Conservation (phyloP, 768 basidiomycete species). For the Fistulinella prunicolor region DNA sequence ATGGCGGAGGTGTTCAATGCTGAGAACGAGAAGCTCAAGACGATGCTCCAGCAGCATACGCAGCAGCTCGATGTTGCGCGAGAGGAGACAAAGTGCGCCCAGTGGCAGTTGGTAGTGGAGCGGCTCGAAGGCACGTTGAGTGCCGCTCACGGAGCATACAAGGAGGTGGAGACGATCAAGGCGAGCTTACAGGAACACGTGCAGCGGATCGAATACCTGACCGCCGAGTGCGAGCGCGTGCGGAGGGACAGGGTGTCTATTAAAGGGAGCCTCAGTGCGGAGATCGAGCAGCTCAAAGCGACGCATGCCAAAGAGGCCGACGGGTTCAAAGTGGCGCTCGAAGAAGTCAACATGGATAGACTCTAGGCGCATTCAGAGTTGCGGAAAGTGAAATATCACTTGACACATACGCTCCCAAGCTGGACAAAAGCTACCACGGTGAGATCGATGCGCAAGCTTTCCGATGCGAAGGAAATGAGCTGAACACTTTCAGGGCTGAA, state of each 20-base stretch:
- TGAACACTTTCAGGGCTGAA: slow-evolving; percentile 11
- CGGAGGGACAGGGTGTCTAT: slow-evolving; percentile 23
- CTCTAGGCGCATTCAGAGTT: slow-evolving; percentile 21
- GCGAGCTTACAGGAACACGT: slow-evolving; percentile 17
- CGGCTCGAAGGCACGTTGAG: slow-evolving; percentile 14
- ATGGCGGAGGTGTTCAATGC: slow-evolving; percentile 15
- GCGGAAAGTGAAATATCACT: slow-evolving; percentile 17
- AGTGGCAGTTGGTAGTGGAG: slow-evolving; percentile 9
- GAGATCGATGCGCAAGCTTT: slow-evolving; percentile 21
- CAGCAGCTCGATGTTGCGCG: slow-evolving; percentile 10
- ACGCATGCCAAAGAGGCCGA: slow-evolving; percentile 15
- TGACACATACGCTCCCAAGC: slow-evolving; percentile 13
- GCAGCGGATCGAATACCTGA: slow-evolving; percentile 18
- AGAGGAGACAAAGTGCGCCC: slow-evolving; percentile 14
- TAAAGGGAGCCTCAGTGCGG: slow-evolving; percentile 12
- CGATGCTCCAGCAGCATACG: slow-evolving; percentile 14
- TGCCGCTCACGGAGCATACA: slow-evolving; percentile 1
- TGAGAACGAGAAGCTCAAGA: slow-evolving; percentile 25
- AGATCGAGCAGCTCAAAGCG: slow-evolving; percentile 23
- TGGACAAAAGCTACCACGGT: slow-evolving; percentile 17
- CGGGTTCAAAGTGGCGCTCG: slow-evolving; percentile 19
- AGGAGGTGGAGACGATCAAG: slow-evolving; percentile 17
- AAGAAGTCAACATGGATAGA: slow-evolving; percentile 24
- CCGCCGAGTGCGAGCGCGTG: slow-evolving; percentile 24
- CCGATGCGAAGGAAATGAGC: slow-evolving; percentile 7